phyloP scores from a whole-genome alignment of 148 eudicot genomes.

The Arctostaphylos glauca region DNA sequence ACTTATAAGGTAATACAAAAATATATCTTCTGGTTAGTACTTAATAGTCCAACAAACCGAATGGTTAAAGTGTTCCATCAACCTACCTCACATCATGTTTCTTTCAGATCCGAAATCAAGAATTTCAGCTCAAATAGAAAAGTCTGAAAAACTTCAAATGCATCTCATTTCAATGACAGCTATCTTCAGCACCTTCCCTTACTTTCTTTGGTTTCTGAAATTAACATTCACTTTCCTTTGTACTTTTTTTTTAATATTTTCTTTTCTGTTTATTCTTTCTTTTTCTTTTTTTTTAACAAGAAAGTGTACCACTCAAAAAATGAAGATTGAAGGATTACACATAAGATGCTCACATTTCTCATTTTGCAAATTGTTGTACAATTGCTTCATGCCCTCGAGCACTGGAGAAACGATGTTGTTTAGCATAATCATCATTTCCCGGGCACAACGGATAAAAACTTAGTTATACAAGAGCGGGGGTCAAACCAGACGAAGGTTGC shows the following conservation, averaged over 20 bases:
- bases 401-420: background rate
- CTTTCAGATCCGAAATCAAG: background rate
- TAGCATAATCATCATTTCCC: background rate
- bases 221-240: background rate
- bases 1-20: no score
- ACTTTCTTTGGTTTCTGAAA: background rate
- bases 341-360: slow-evolving; percentile 5
- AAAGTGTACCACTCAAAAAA: background rate
- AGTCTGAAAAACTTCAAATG: background rate
- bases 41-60: no score
- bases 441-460: background rate
- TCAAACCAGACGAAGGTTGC: slow-evolving; percentile 49
- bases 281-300: background rate
- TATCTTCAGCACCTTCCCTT: background rate
- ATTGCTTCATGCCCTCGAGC: background rate
- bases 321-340: background rate
- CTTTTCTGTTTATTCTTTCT: background rate
- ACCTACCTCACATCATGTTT: background rate
- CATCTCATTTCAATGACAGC: slow-evolving; percentile 2
- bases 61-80: no score
- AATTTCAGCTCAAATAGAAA: background rate
- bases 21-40: no score
- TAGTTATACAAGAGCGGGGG: slow-evolving; percentile 57
- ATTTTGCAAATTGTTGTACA: background rate
- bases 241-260: background rate